These are phyloP conservation scores for Thalassiosira pacifica DNA, from an alignment of 352 stramenopile genomes.

Conservation along the genomic window DNA sequence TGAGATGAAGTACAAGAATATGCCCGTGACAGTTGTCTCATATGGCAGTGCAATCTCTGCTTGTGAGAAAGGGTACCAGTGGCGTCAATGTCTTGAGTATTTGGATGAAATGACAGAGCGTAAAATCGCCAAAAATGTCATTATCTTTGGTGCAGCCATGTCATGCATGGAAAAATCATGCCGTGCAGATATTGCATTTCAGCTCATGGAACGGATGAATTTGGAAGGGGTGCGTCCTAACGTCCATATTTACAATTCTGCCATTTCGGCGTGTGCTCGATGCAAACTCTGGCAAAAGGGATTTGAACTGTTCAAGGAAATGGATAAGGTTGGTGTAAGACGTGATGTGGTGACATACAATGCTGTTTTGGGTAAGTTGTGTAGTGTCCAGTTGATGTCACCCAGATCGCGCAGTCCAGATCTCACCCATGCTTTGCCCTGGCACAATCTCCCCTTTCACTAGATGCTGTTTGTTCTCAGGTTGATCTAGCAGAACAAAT, in stretches of 20 bases:
- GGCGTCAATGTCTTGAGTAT: constrained; percentile 82
- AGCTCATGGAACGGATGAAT: constrained; percentile 86
- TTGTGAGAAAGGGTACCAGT: constrained; percentile 84
- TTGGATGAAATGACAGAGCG: constrained; percentile 86
- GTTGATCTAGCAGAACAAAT: constrained; percentile 55
- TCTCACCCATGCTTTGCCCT: too few relatives aligned
- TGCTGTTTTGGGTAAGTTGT: constrained; percentile 80
- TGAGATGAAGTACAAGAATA: constrained; percentile 86
- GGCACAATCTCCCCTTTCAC: too few relatives aligned
- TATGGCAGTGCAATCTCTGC: constrained; percentile 83
- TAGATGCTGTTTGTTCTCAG: constrained; percentile 67
- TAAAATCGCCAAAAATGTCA: constrained; percentile 86
- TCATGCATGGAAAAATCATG: constrained; percentile 86
- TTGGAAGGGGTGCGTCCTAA: constrained; percentile 80
- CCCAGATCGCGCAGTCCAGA: too few relatives aligned
- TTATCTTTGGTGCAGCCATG: constrained; percentile 87
- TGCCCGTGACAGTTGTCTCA: constrained; percentile 82
- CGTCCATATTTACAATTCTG: constrained; percentile 85
- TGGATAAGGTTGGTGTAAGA: constrained; percentile 77
- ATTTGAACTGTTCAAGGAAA: constrained; percentile 83
- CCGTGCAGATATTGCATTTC: constrained; percentile 81
- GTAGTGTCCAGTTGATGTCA: neutral
- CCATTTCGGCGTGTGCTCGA: constrained; percentile 84
- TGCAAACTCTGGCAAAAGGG: constrained; percentile 85
- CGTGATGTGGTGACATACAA: constrained; percentile 86